Conservation (phyloP, 208 protist species). For the Tritrichomonas foetus region DNA sequence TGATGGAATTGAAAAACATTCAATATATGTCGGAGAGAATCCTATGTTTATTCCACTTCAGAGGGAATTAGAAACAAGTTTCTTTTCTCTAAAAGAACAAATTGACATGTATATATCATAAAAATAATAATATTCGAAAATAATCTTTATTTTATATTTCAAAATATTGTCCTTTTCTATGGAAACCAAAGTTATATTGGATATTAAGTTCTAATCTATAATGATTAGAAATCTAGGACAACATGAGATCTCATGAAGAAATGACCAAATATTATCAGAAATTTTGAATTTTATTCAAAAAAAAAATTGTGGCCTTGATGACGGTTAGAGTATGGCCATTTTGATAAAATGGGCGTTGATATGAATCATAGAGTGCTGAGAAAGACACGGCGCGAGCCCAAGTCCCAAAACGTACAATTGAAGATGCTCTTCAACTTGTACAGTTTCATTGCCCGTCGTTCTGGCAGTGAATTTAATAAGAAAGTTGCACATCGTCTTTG, state of each 20-base stretch:
- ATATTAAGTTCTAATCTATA: too few relatives aligned
- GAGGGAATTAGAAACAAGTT: neutral
- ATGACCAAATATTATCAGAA: too few relatives aligned
- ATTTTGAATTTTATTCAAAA: too few relatives aligned
- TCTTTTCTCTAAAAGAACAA: neutral
- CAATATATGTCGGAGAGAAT: neutral
- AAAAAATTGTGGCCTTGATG: too few relatives aligned
- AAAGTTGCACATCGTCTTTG: slow-evolving; percentile 86
- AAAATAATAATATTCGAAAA: too few relatives aligned
- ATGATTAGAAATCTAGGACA: too few relatives aligned
- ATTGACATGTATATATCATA: too few relatives aligned
- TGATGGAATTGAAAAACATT: neutral
- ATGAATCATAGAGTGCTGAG: neutral
- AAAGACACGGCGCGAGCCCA: neutral
- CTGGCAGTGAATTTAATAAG: slow-evolving; percentile 94
- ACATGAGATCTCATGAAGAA: too few relatives aligned
- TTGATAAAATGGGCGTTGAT: slow-evolving; percentile 39
- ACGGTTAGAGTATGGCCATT: too few relatives aligned
- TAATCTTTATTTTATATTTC: too few relatives aligned
- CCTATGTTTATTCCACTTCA: neutral
- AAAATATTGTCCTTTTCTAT: too few relatives aligned
- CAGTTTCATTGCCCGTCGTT: slow-evolving; percentile 95
- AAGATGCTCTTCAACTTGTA: slow-evolving; percentile 96
- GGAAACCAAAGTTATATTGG: too few relatives aligned
- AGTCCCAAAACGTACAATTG: slow-evolving; percentile 84